Base-by-base conservation (phyloP, 2,329 filamentous ascomycete species). In the Penicillium sp. region DNA sequence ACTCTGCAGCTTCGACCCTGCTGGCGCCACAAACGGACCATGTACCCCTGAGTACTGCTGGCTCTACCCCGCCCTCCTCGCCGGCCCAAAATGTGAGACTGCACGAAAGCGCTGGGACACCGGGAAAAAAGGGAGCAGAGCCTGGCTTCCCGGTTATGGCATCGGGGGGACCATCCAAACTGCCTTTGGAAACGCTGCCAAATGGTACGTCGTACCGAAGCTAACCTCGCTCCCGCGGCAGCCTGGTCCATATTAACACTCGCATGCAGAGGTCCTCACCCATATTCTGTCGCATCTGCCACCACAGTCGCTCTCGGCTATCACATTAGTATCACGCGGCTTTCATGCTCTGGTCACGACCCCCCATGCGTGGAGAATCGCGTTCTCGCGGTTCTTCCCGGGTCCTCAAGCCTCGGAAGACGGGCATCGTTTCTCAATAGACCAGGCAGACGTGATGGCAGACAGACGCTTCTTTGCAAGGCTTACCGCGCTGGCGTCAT, bases 331-430 rank as follows among this genome's bases (percentile, higher is more conserved):
- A 19, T 96, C 87, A 21, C 87, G 83, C 57, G 85, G 87, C 39
- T 94, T 97, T 61, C 87, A 94, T 64, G 76, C 78, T 36, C 74
- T 97, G 27, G 85, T 97, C 40, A 95, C 88, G 4, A 91, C 87
- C 1, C 87, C 90, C 11, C 88, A 96, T 68, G 89, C 89, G 6
- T 97, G 91, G 91, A 82, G 88, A 48, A 86, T 89, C 61, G 91
- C 90, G 4, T 97, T 97, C 60, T 79, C 87, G 53, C 87, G 90
- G 47, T 91, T 83, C 68, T 98, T 97, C 55, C 87, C 87, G 0
- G 89, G 86, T 1, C 80, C 84, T 16, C 78, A 84, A 57, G 75
- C 75, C 4, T 59, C 82, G 32, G 62, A 69, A 27, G 59, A 68
- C 40, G 61, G 56, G 10, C 64, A 65, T 14, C 56, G 67, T 1